Conservation (phyloP, 148 eudicot species). For the Limonium bicolor region DNA sequence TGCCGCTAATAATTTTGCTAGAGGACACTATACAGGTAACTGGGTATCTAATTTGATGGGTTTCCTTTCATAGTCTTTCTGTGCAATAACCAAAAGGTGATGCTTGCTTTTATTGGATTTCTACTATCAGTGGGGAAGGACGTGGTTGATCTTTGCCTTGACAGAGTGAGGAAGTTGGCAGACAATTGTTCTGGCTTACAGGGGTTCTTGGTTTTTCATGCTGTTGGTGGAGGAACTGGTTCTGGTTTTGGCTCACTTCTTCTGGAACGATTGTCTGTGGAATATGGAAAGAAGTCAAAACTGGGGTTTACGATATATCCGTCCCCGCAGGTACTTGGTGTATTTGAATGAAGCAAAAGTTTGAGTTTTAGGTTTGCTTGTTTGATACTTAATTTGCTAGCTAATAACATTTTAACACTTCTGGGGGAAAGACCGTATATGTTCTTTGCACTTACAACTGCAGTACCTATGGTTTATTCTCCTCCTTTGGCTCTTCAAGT, state of each 20-base stretch:
- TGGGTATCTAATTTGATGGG: too few relatives aligned
- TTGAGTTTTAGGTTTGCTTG: too few relatives aligned
- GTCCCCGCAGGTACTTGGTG: slow-evolving; percentile 3
- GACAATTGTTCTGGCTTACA: slow-evolving; percentile 8
- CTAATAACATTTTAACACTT: too few relatives aligned
- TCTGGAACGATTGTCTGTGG: slow-evolving; percentile 7
- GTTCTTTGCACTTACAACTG: too few relatives aligned
- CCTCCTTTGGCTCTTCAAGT: too few relatives aligned
- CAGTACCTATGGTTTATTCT: too few relatives aligned
- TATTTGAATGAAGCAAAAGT: not conserved
- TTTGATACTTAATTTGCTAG: too few relatives aligned
- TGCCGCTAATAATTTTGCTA: slow-evolving; percentile 7
- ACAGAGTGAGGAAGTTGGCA: slow-evolving; percentile 7
- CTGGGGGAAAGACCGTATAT: too few relatives aligned
- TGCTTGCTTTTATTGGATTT: not conserved
- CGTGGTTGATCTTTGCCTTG: slow-evolving; percentile 4
- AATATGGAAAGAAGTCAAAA: slow-evolving; percentile 8
- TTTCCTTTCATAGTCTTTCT: too few relatives aligned
- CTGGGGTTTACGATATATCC: slow-evolving; percentile 6
- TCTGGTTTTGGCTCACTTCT: slow-evolving; percentile 8
- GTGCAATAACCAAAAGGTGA: not conserved
- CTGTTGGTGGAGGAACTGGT: slow-evolving; percentile 6
- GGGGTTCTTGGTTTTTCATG: slow-evolving; percentile 8
- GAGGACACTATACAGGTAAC: slow-evolving; percentile 6
- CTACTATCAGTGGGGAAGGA: slow-evolving; percentile 5